Evolutionary conservation across 2,329 filamentous ascomycete genomes (phyloP).

Genomic region (Alternaria gansuensis): DNA sequence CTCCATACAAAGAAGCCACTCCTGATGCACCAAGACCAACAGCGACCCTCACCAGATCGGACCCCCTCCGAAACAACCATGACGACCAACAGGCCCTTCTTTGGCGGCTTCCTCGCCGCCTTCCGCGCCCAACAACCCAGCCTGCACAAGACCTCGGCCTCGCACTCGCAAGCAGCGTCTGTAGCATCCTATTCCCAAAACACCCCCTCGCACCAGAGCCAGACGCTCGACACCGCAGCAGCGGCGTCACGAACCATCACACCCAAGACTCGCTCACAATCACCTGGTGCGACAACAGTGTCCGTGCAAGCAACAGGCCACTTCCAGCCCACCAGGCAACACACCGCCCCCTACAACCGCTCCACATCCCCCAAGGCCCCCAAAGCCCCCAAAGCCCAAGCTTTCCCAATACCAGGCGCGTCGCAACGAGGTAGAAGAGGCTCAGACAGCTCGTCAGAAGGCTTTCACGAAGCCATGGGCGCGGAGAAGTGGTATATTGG

Average conservation of each 20-base stretch:
- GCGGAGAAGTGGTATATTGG: slow-evolving; percentile 85
- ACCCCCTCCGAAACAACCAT: slow-evolving; percentile 54
- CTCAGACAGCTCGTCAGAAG: slow-evolving; percentile 78
- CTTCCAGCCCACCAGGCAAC: slow-evolving; percentile 55
- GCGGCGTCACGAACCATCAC: slow-evolving; percentile 54
- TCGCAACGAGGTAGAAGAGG: slow-evolving; percentile 64
- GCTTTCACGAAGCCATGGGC: slow-evolving; percentile 75
- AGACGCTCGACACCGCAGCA: slow-evolving; percentile 52
- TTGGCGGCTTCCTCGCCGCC: slow-evolving; percentile 72
- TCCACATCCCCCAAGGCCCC: slow-evolving; percentile 51
- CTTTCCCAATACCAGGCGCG: slow-evolving; percentile 49
- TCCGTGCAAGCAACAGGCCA: slow-evolving; percentile 52
- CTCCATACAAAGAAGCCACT: slow-evolving; percentile 8
- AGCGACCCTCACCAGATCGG: slow-evolving; percentile 31
- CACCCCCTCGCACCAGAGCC: slow-evolving; percentile 47
- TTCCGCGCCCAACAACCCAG: slow-evolving; percentile 72
- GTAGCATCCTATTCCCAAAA: slow-evolving; percentile 51
- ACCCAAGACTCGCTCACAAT: slow-evolving; percentile 45
- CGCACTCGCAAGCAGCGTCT: slow-evolving; percentile 51
- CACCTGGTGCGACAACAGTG: slow-evolving; percentile 50
- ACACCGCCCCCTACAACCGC: slow-evolving; percentile 51
- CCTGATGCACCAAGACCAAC: slow-evolving; percentile 45
- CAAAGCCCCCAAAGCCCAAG: slow-evolving; percentile 49
- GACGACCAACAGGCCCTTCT: slow-evolving; percentile 72
- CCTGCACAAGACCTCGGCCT: slow-evolving; percentile 65